These are phyloP conservation scores for Cyamopsis tetragonoloba DNA, from an alignment of 306 rosid species.

Conservation along the genomic window DNA sequence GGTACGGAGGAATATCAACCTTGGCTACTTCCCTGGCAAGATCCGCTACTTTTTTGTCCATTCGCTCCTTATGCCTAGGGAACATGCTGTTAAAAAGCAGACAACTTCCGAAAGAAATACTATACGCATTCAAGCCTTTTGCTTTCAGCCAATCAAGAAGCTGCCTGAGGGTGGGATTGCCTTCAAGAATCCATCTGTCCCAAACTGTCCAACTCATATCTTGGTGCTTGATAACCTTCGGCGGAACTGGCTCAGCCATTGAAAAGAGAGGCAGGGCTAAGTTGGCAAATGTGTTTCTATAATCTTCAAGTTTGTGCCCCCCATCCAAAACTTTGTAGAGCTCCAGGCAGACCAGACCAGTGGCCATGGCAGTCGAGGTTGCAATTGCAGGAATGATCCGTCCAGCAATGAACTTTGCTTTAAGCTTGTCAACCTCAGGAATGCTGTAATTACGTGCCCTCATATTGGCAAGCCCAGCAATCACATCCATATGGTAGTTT, in stretches of 20 bases:
- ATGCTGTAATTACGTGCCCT: conserved; percentile 87
- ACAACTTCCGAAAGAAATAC: conserved; percentile 81
- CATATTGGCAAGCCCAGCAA: conserved; percentile 92
- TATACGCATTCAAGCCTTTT: conserved; percentile 73
- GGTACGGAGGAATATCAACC: conserved; percentile 65
- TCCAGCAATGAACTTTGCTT: conserved; percentile 92
- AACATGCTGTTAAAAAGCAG: conserved; percentile 79
- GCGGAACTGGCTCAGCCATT: conserved; percentile 91
- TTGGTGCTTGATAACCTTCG: conserved; percentile 70
- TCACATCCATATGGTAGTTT: conserved; percentile 84
- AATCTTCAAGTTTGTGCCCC: conserved; percentile 77
- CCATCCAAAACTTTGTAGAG: conserved; percentile 87
- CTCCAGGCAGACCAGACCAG: conserved; percentile 92
- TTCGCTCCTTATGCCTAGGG: conserved; percentile 63
- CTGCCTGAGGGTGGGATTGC: conserved; percentile 75
- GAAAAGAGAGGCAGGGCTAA: conserved; percentile 83
- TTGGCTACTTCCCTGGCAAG: conserved; percentile 81
- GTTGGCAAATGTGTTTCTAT: conserved; percentile 88
- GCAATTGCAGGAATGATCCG: conserved; percentile 97
- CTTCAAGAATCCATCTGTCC: conserved; percentile 83
- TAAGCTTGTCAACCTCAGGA: conserved; percentile 87
- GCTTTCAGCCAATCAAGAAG: conserved; percentile 68
- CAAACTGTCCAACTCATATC: conserved; percentile 93
- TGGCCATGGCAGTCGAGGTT: conserved; percentile 93
- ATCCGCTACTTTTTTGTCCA: conserved; percentile 78